Evolutionary conservation across 345 rosid species (phyloP), one percentile per base, ranked within the genome.

Genomic region (Rhodomyrtus tomentosa): DNA sequence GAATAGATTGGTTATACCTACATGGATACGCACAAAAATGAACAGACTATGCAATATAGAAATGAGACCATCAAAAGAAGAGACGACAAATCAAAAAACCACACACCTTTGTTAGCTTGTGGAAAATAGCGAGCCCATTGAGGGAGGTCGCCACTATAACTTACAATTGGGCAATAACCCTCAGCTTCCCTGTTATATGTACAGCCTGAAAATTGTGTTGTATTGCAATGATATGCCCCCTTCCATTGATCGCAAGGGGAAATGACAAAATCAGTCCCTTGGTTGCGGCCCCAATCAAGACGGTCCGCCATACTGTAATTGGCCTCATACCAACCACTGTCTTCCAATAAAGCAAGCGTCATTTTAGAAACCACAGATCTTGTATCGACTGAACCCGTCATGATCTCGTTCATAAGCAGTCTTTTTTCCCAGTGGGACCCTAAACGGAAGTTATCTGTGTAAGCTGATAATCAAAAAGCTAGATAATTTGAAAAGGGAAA

Each of bases 381-480:
- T 38, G 99, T 95, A 89, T 97, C 99, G 48, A 97, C 99, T 51
- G 99, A 97, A 73, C 99, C 99, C 20, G 99, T 97, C 99, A 97
- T 97, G 85, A 97, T 95, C 91, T 97, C 99, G 86, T 97, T 97
- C 99, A 97, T 97, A 88, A 97, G 90, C 72, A 97, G 98, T 88
- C 99, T 93, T 85, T 97, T 97, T 82, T 97, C 99, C 99, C 99
- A 97, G 86, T 97, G 99, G 73, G 99, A 97, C 84, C 99, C 99
- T 94, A 91, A 83, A 86, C 24, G 15, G 25, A 85, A 82, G 83
- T 68, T 62, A 56, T 49, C 50, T 68, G 50, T 56, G 49, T 68
- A 68, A 68, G 79, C 45, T 18, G 25, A 68, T 36, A 36, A 36
- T 68, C 45, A 36, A 68, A 68, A 68, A 8, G 42, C 79, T 20